Base-by-base conservation (phyloP, 129 eudicot genomes). In the Gnaphalium uliginosum region DNA sequence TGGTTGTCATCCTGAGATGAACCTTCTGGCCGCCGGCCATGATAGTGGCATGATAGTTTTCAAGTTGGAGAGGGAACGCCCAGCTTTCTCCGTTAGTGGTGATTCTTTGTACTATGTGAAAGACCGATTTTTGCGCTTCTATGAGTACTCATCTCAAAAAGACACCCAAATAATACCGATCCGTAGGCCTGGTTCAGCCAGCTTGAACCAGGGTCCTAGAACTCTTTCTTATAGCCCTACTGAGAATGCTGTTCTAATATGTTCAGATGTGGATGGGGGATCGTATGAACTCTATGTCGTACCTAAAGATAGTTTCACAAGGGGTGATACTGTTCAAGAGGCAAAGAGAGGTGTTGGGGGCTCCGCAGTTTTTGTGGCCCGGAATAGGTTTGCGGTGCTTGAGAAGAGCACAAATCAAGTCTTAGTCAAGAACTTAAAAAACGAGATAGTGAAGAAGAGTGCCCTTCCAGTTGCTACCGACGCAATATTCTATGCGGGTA, bases 11-110 rank as follows among this genome's bases (percentile, higher is more conserved):
- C 89, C 92, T 13, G 92, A 88, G 78, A 78, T 88, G 87, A 88
- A 88, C 69, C 87, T 88, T 68, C 58, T 88, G 21, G 92, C 92
- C 9, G 92, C 92, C 32, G 92, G 92, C 18, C 92, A 88, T 65
- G 92, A 88, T 69, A 82, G 86, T 62, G 92, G 92, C 18, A 88
- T 88, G 92, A 88, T 88, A 33, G 92, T 88, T 9, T 88, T 88
- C 73, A 88, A 88, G 75, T 51, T 88, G 58, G 92, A 87, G 78
- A 65, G 92, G 53, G 92, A 87, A 46, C 88, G 92, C 24, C 92
- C 92, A 2, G 92, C 92, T 43, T 87, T 87, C 33, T 82, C 85
- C 66, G 77, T 87, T 11, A 82, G 83, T 29, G 74, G 73, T 18
- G 92, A 85, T 61, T 76, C 92, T 10, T 30, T 87, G 37, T 85